Base-by-base conservation (phyloP, 257 asterid species). In the Lavandula angustifolia region DNA sequence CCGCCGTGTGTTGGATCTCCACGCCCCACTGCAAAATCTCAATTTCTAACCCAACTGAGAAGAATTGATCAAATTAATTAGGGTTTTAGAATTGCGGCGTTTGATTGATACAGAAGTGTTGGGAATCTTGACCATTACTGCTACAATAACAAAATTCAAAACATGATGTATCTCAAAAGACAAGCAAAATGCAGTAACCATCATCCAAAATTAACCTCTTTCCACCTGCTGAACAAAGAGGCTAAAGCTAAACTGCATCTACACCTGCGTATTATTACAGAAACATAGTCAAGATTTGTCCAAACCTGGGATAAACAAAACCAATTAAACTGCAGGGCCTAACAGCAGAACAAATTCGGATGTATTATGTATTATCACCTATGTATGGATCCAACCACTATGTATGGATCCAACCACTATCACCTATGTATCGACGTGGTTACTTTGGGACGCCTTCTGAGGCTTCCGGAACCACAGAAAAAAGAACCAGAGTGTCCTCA, bases 401-500 rank as follows among this genome's bases (percentile, higher is more conserved):
- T 2, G 14, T 42, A 50, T 73, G 60, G 49, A 62, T 58, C 61
- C 75, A 64, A 50, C 72, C 54, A 56, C 55, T 73, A 35, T 51
- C 71, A 52, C 43, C 59, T 42, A 43, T 57, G 86, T 65, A 44
- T 70, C 64, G 7, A 74, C 49, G 1, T 44, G 54, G 52, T 35
- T 58, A 31, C 66, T 73, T 72, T 62, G 81, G 61, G 80, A 58
- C 37, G 80, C 38, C 68, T 71, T 75, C 50, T 33, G 61, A 49
- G 96, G 82, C 72, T 73, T 86, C 62, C 70, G 67, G 64, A 79
- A 86, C 95, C 95, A 88, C 54, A 68, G 64, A 67, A 89, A 78
- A 67, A 85, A 82, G 74, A 85, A 78, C 98, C 96, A 89, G 54
- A 89, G 54, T 29, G 90, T 82, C 84, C 91, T 87, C 75, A 76